These are phyloP conservation scores for Xerocomus spinulosus DNA, from an alignment of 768 basidiomycete species.

Conservation along the genomic window DNA sequence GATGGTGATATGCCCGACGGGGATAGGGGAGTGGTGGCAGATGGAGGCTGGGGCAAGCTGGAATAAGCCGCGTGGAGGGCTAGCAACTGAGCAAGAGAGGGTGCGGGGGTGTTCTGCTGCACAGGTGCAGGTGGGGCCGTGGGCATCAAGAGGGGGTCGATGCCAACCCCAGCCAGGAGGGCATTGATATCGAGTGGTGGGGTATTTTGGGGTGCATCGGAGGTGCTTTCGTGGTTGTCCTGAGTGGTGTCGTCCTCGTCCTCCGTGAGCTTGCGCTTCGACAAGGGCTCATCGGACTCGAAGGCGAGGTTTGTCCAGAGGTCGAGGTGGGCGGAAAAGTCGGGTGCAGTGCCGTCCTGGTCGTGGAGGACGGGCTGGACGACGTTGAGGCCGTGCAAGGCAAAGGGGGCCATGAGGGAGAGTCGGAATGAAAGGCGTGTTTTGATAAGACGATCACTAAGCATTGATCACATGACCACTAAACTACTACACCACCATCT, in stretches of 20 bases:
- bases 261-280: conserved; percentile 34
- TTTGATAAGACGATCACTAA: conserved; percentile 13
- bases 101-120: conserved; percentile 34
- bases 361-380: conserved; percentile 50
- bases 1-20: conserved; percentile 15
- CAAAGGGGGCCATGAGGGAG: conserved; percentile 51
- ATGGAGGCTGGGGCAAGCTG: conserved; percentile 19
- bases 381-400: conserved; percentile 77
- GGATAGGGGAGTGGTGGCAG: conserved; percentile 12
- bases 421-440: neutral
- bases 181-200: conserved; percentile 42
- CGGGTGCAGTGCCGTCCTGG: conserved; percentile 65
- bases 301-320: conserved; percentile 83
- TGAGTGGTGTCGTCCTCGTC: conserved; percentile 47
- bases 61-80: conserved; percentile 50
- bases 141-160: conserved; percentile 40
- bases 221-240: conserved; percentile 55
- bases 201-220: conserved; percentile 35
- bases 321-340: conserved; percentile 72
- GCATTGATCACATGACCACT: conserved; percentile 7
- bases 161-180: conserved; percentile 36
- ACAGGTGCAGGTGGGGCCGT: conserved; percentile 20
- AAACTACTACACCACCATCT: conserved; percentile 47
- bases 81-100: conserved; percentile 68
- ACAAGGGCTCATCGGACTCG: conserved; percentile 66